Percentiles rank a stretch among this genome's conserved stretches.
These are phyloP conservation scores for Starmerella apicola DNA, from an alignment of 805 yeast species.

Conservation along the genomic window DNA sequence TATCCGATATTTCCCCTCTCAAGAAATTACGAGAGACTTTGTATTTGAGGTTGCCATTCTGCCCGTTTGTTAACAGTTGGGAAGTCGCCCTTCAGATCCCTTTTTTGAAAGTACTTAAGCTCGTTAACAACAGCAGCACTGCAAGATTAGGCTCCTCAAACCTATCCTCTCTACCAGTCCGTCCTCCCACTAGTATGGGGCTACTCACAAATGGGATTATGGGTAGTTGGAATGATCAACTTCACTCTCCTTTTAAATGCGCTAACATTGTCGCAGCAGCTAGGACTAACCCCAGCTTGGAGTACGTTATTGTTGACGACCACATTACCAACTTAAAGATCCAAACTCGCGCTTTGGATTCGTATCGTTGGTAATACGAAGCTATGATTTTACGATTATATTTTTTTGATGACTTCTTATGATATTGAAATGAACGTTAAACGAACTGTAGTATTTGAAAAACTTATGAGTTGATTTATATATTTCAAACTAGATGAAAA, in stretches of 20 bases:
- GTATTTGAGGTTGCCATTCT: conserved; percentile 16
- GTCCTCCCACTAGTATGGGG: conserved; percentile 10
- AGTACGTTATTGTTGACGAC: conserved; percentile 17
- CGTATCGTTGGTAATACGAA: conserved; percentile 1
- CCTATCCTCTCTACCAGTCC: not conserved
- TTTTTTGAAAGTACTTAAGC: conserved; percentile 11
- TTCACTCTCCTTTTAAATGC: conserved; percentile 17
- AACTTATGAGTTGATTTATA: too few species aligned
- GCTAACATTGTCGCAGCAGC: conserved; percentile 12
- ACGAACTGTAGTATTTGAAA: too few species aligned
- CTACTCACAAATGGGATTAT: conserved; percentile 17
- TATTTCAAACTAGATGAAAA: too few species aligned
- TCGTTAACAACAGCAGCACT: conserved; percentile 3
- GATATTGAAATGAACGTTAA: too few species aligned
- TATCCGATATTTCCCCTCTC: conserved; percentile 13
- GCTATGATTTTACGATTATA: not conserved
- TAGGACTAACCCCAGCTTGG: conserved; percentile 9
- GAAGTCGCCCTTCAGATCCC: conserved; percentile 10
- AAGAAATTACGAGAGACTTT: conserved; percentile 3
- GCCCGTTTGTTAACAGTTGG: conserved; percentile 16
- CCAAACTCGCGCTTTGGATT: conserved; percentile 3
- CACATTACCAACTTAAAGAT: conserved; percentile 2
- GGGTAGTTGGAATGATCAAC: conserved; percentile 17
- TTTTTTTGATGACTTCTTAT: too few species aligned
- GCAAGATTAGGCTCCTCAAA: not conserved